Evolutionary conservation across 2,329 filamentous ascomycete genomes (phyloP).

Genomic region (Apiospora sp.): DNA sequence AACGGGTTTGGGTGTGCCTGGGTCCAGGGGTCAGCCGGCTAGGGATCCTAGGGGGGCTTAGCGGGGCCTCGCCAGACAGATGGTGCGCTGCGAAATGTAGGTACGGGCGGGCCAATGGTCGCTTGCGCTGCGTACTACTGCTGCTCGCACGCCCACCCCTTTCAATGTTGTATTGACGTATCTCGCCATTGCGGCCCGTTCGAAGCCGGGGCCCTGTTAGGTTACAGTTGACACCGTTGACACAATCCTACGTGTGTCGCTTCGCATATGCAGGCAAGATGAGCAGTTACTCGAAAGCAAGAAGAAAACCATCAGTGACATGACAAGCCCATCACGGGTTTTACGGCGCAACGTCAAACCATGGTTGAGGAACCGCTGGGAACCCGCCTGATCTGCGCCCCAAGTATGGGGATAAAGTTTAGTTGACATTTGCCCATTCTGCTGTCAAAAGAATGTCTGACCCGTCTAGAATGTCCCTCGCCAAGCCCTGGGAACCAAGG

Average conservation of each 20-base stretch:
- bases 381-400: neutral
- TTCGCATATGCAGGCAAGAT: neutral
- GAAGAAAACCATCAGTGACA: neutral
- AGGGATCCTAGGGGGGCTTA: neutral
- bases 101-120: too few relatives aligned
- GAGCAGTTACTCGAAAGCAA: neutral
- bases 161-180: neutral
- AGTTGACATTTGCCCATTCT: constrained; percentile 1
- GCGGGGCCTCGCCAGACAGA: neutral
- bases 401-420: constrained; percentile 17
- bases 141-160: neutral
- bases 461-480: constrained; percentile 8
- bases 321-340: neutral
- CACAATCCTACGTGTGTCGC: neutral
- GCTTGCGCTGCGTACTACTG: neutral
- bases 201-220: neutral
- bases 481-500: neutral
- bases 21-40: neutral
- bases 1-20: neutral
- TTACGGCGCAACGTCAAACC: neutral
- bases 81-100: neutral
- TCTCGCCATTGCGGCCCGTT: neutral
- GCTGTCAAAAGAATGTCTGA: neutral
- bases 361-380: neutral
- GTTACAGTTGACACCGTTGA: neutral